These are phyloP conservation scores for Cyclanthera cordifolia DNA, from an alignment of 306 rosid genomes.

Conservation along the genomic window DNA sequence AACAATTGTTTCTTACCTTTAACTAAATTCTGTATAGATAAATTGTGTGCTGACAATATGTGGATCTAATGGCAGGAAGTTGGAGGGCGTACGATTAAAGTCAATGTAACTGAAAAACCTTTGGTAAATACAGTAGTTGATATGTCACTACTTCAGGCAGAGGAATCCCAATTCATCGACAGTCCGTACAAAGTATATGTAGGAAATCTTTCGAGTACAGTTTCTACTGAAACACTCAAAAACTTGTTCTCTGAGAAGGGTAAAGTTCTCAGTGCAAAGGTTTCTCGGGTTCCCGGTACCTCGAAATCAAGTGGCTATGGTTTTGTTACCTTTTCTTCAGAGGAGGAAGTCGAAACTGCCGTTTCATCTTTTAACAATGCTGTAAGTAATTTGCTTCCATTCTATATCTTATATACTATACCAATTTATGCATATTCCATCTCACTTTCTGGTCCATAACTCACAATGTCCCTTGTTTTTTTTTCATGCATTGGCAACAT, in stretches of 20 bases:
- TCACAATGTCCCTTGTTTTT: background rate
- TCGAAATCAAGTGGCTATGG: conserved; percentile 81
- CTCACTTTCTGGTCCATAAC: background rate
- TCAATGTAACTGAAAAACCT: conserved; percentile 81
- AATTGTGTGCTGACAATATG: background rate
- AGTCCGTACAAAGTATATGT: conserved; percentile 87
- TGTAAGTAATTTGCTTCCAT: conserved; percentile 41
- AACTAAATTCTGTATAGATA: background rate
- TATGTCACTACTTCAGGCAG: conserved; percentile 36
- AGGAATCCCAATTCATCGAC: conserved; percentile 62
- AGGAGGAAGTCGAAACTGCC: conserved; percentile 80
- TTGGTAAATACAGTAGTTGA: conserved; percentile 22
- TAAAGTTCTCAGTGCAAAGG: conserved; percentile 74
- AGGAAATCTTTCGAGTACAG: conserved; percentile 81
- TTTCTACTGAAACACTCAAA: conserved; percentile 55
- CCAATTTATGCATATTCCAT: conserved; percentile 1
- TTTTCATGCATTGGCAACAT: background rate
- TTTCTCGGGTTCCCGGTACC: conserved; percentile 87
- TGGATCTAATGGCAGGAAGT: conserved; percentile 45
- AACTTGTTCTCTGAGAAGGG: conserved; percentile 60
- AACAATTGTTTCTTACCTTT: background rate
- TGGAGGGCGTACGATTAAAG: conserved; percentile 73
- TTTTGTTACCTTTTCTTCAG: conserved; percentile 71
- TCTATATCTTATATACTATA: background rate
- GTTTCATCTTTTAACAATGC: conserved; percentile 64